Evolutionary conservation across 1,284 basidiomycete genomes (phyloP).

Genomic region (Ceratorhiza oryzae-sativae): DNA sequence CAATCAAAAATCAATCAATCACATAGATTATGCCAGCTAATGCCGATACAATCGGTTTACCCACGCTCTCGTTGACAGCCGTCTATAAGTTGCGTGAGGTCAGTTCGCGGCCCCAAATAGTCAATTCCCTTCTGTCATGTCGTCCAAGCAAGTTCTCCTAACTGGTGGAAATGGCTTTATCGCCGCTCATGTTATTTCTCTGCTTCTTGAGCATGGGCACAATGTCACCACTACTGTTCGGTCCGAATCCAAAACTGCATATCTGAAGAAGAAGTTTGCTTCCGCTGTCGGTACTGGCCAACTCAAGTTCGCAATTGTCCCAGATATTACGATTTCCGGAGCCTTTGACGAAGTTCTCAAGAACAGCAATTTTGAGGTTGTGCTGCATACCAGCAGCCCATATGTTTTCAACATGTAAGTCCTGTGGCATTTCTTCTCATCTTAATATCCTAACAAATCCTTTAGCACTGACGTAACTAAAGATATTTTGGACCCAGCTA

Average conservation of each 20-base stretch:
- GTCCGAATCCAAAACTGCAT: conserved; percentile 34
- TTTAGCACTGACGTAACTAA: conserved; percentile 7
- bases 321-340: conserved; percentile 41
- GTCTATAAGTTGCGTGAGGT: not conserved
- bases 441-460: not conserved
- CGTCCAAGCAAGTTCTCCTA: conserved; percentile 1
- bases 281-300: not conserved
- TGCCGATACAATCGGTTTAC: not conserved
- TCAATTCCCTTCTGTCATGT: not conserved
- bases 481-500: conserved; percentile 55
- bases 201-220: conserved; percentile 6
- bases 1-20: not conserved
- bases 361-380: conserved; percentile 36
- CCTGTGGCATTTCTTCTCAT: not conserved
- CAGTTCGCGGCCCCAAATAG: not conserved
- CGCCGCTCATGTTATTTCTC: conserved; percentile 15
- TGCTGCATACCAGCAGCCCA: conserved; percentile 41
- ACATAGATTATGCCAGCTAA: not conserved
- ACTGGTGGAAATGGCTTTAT: conserved; percentile 37
- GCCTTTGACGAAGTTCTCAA: conserved; percentile 43
- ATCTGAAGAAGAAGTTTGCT: conserved; percentile 37
- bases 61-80: not conserved
- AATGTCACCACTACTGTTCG: conserved; percentile 40
- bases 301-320: conserved; percentile 41
- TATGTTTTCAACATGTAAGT: conserved; percentile 36